These are phyloP conservation scores for Hortiboletus rubellus DNA, from an alignment of 1,284 basidiomycete genomes.

Conservation along the genomic window DNA sequence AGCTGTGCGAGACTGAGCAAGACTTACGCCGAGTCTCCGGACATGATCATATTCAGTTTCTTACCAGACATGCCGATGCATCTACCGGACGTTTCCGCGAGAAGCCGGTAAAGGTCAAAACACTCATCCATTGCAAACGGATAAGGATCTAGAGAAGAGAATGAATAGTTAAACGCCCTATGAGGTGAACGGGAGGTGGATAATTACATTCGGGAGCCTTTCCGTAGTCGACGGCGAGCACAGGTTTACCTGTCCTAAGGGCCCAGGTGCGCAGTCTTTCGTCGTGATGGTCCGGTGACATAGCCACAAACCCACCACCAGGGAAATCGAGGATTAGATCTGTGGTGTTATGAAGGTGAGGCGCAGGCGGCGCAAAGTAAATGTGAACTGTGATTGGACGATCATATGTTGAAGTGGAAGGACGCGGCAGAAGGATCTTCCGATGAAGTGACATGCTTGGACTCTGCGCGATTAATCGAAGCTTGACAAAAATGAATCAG, in stretches of 20 bases:
- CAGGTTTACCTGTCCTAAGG: constrained; percentile 72
- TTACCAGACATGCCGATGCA: constrained; percentile 85
- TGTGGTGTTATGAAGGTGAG: constrained; percentile 65
- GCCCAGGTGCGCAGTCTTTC: constrained; percentile 92
- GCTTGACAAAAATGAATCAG: constrained; percentile 41
- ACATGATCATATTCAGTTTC: constrained; percentile 72
- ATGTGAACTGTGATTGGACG: constrained; percentile 84
- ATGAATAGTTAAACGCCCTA: neutral
- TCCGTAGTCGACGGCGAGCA: constrained; percentile 90
- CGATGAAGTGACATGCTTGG: constrained; percentile 69
- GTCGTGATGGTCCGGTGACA: constrained; percentile 94
- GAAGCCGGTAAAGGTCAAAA: constrained; percentile 83
- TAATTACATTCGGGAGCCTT: constrained; percentile 91
- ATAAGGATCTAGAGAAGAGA: constrained; percentile 71
- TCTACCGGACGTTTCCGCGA: constrained; percentile 79
- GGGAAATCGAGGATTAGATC: constrained; percentile 92
- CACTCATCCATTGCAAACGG: constrained; percentile 95
- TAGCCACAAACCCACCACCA: constrained; percentile 95
- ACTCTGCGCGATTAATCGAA: constrained; percentile 63
- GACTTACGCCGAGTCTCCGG: constrained; percentile 91
- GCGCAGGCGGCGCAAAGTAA: constrained; percentile 77
- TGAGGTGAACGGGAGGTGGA: constrained; percentile 1
- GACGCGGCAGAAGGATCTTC: constrained; percentile 81
- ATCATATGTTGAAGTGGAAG: constrained; percentile 70
- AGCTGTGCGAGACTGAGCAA: constrained; percentile 4